Conservation (phyloP, 805 yeast species). For the Candida boidinii region DNA sequence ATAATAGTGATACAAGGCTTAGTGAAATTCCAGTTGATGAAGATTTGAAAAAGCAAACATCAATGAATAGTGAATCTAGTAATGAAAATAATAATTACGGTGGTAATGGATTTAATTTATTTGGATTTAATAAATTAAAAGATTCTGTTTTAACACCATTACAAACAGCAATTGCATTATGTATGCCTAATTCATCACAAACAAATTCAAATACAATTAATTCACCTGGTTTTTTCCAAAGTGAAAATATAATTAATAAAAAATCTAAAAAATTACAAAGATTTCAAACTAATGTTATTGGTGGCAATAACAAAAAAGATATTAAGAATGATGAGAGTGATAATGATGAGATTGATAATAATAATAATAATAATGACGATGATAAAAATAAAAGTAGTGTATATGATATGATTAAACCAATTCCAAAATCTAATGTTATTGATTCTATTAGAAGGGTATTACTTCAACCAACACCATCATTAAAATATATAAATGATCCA, state of each 20-base stretch:
- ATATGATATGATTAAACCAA: slow-evolving; percentile 11
- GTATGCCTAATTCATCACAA: slow-evolving; percentile 29
- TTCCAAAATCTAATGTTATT: slow-evolving; percentile 70
- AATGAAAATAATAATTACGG: no score
- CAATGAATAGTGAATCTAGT: background rate
- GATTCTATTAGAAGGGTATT: slow-evolving; percentile 72
- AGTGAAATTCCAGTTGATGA: slow-evolving; percentile 24
- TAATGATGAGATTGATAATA: slow-evolving; percentile 7
- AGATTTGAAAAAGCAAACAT: slow-evolving; percentile 8
- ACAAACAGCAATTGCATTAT: slow-evolving; percentile 34
- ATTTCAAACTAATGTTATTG: slow-evolving; percentile 19
- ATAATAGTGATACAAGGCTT: slow-evolving; percentile 4
- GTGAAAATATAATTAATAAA: background rate
- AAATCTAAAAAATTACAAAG: slow-evolving; percentile 16
- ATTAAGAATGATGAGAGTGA: slow-evolving; percentile 9
- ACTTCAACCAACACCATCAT: slow-evolving; percentile 72
- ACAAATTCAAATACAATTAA: no score
- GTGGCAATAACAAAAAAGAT: slow-evolving; percentile 2
- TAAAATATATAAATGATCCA: slow-evolving; percentile 63
- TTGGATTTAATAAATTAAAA: slow-evolving; percentile 15
- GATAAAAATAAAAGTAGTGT: slow-evolving; percentile 8
- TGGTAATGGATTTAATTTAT: no score
- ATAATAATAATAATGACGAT: slow-evolving; percentile 7
- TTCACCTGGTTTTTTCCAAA: no score
- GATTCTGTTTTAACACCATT: slow-evolving; percentile 27